Percentiles rank a stretch among this genome's conserved stretches.
Conservation (phyloP, 352 stramenopile genomes). For the Pythium rishiriense region DNA sequence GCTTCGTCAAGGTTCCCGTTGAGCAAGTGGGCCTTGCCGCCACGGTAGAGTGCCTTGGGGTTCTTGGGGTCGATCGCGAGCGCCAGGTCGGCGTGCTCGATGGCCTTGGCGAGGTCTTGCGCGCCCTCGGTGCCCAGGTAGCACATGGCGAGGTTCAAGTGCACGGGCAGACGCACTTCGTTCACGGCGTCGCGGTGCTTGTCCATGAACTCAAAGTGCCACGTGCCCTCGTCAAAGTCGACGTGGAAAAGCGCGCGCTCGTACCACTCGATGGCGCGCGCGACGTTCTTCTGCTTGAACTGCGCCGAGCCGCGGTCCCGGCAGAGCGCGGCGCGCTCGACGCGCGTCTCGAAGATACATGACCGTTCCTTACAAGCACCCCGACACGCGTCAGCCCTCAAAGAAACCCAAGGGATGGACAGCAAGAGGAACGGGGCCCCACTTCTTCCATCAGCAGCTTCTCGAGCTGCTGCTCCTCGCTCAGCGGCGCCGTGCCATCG, state of each 20-base stretch:
- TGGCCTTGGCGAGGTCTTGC: constrained; percentile 46
- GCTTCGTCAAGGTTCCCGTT: constrained; percentile 58
- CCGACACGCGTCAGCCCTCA: no score
- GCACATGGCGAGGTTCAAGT: constrained; percentile 81
- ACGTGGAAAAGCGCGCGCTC: constrained; percentile 77
- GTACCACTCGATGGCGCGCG: constrained; percentile 64
- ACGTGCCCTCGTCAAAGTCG: constrained; percentile 85
- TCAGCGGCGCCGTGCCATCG: constrained; percentile 4
- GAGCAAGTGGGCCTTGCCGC: constrained; percentile 61
- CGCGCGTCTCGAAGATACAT: constrained; percentile 82
- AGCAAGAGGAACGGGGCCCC: not conserved
- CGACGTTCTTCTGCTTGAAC: constrained; percentile 56
- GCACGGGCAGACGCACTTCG: constrained; percentile 68
- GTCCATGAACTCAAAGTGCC: constrained; percentile 82
- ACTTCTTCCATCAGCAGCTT: constrained; percentile 25
- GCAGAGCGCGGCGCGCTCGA: constrained; percentile 64
- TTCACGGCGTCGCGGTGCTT: constrained; percentile 76
- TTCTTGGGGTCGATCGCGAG: constrained; percentile 77
- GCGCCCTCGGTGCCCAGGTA: constrained; percentile 42
- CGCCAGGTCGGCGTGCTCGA: constrained; percentile 67
- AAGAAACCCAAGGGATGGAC: not conserved
- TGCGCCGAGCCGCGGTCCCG: constrained; percentile 59
- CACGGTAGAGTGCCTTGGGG: constrained; percentile 83
- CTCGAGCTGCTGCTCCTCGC: constrained; percentile 21
- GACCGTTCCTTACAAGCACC: constrained; percentile 88